phyloP scores from a whole-genome alignment of 2,329 filamentous ascomycete genomes.

The Microthyrium microscopicum region DNA sequence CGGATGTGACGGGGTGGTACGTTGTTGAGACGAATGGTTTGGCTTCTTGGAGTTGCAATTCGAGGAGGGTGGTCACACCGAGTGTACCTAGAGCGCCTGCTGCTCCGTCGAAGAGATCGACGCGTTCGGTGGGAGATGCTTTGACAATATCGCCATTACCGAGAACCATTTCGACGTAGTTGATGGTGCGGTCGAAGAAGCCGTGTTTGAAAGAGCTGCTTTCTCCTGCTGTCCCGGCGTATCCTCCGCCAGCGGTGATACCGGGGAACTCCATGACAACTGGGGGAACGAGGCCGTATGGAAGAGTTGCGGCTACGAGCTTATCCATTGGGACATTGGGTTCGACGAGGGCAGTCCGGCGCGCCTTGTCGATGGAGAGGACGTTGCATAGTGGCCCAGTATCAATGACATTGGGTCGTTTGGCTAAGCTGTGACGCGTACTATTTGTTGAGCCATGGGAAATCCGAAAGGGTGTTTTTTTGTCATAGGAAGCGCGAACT shows the following conservation, averaged over 20 bases:
- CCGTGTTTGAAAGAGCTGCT: slow-evolving; percentile 53
- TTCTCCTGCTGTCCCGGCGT: slow-evolving; percentile 50
- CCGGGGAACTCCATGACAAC: slow-evolving; percentile 58
- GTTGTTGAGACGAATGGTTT: slow-evolving; percentile 33
- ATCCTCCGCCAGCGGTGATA: slow-evolving; percentile 55
- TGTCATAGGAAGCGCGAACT: slow-evolving; percentile 33
- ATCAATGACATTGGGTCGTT: slow-evolving; percentile 42
- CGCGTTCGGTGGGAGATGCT: slow-evolving; percentile 36
- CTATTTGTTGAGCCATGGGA: slow-evolving; percentile 65
- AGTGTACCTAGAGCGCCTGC: slow-evolving; percentile 50
- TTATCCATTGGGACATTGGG: slow-evolving; percentile 54
- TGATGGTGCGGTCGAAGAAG: slow-evolving; percentile 46
- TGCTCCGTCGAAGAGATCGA: slow-evolving; percentile 47
- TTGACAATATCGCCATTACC: slow-evolving; percentile 40
- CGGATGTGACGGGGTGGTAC: slow-evolving; percentile 27
- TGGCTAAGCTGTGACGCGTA: slow-evolving; percentile 38
- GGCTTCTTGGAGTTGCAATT: slow-evolving; percentile 30
- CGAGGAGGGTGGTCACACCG: slow-evolving; percentile 45
- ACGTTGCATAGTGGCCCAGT: slow-evolving; percentile 48
- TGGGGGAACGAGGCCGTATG: slow-evolving; percentile 40
- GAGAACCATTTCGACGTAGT: slow-evolving; percentile 47
- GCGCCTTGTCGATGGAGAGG: slow-evolving; percentile 37
- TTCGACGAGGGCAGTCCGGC: slow-evolving; percentile 46
- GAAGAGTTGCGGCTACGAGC: slow-evolving; percentile 41
- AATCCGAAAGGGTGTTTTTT: slow-evolving; percentile 49